Evolutionary conservation across 108 stramenopile species (phyloP), one percentile per base, ranked within the genome.

Genomic region (Cyclotella sp.): DNA sequence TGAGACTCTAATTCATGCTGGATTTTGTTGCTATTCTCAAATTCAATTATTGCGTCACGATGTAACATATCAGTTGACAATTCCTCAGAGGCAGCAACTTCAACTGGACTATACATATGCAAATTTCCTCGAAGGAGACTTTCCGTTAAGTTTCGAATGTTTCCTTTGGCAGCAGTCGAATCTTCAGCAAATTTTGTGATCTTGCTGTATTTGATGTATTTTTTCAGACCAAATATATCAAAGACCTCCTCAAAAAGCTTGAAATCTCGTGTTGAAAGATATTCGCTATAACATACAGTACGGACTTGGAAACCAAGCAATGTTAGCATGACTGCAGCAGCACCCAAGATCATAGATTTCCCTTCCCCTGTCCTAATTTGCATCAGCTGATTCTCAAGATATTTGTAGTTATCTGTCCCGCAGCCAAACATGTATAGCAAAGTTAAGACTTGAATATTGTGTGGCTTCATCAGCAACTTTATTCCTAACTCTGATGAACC

Each of bases 211-310:
- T 70, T 81, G 57, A 89, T 77, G 40, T 14, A 73, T 2, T 68
- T 54, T 14, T 47, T 51, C 30, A 85, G 60, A 55, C 77, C 74
- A 41, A 89, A 78, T 18, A 51, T 47, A 19, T 77, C 47, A 61
- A 89, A 89, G 11, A 89, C 81, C 34, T 87, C 84, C 30, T 77
- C 74, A 58, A 89, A 89, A 13, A 87, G 64, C 7, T 55, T 61
- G 24, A 73, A 85, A 63, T 89, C 88, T 16, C 88, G 81, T 18
- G 27, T 58, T 13, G 86, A 87, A 14, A 89, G 83, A 60, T 87
- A 87, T 44, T 87, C 86, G 63, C 86, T 87, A 82, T 89, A 89
- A 66, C 88, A 89, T 13, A 89, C 86, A 46, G 84, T 85, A 13
- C 88, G 81, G 41, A 85, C 88, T 34, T 49, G 46, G 53, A 89